Percentiles rank a stretch among this genome's conserved stretches.
Evolutionary conservation across 2,329 filamentous ascomycete genomes (phyloP).

Genomic region (Aspergillus tanneri): DNA sequence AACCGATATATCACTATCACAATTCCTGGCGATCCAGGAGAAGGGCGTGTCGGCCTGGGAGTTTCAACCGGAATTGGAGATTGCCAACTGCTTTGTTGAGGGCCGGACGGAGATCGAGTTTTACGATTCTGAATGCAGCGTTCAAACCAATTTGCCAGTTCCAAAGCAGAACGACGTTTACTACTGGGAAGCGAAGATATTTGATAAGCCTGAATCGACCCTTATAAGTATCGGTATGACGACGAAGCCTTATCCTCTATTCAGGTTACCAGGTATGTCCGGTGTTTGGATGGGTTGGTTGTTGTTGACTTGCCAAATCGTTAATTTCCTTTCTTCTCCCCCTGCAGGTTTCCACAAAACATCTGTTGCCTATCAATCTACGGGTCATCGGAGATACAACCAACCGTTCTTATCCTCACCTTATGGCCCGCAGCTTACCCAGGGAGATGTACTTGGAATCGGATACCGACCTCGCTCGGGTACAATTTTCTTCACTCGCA

Average conservation of each 20-base stretch:
- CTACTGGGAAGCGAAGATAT: conserved; percentile 99
- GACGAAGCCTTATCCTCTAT: conserved; percentile 95
- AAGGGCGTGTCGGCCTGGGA: conserved; percentile 99
- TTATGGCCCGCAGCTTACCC: conserved; percentile 81
- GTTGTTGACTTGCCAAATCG: not conserved
- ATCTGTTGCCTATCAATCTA: conserved; percentile 87
- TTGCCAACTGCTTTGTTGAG: conserved; percentile 98
- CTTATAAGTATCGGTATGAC: conserved; percentile 88
- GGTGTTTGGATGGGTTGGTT: not conserved
- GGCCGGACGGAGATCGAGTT: conserved; percentile 96
- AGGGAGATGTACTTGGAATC: conserved; percentile 93
- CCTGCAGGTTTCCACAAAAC: conserved; percentile 79
- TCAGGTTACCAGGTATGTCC: conserved; percentile 80
- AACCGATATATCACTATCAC: conserved; percentile 95
- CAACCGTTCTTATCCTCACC: conserved; percentile 79
- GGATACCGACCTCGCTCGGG: conserved; percentile 93
- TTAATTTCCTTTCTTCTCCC: conserved; percentile 16
- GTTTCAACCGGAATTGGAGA: conserved; percentile 97
- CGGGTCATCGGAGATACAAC: conserved; percentile 82
- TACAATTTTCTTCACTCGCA: conserved; percentile 95
- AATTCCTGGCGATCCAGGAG: conserved; percentile 97
- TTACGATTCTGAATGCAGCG: conserved; percentile 95
- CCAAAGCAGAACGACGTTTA: conserved; percentile 99
- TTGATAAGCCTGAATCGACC: conserved; percentile 90
- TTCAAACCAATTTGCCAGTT: conserved; percentile 93